A percentile compares a stretch with the other conserved stretches of the same genome.
Conservation (phyloP, 1,284 basidiomycete species). For the Coniferiporia sulphurascens region DNA sequence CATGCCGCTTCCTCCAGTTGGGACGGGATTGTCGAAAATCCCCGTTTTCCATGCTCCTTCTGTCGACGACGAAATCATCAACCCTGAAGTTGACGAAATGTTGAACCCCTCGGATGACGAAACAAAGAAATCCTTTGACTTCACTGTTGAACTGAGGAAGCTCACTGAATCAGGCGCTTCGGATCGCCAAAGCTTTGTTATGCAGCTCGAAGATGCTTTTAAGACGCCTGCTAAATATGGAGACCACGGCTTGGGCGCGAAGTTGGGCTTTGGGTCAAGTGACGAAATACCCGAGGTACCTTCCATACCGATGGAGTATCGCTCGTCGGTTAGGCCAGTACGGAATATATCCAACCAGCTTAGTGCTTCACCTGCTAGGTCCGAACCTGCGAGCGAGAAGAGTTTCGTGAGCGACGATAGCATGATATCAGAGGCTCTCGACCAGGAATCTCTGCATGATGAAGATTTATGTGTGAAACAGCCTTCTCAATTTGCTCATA, state of each 20-base stretch:
- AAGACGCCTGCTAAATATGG: slow-evolving; percentile 65
- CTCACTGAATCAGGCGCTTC: slow-evolving; percentile 67
- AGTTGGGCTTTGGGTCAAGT: slow-evolving; percentile 22
- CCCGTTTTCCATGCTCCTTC: slow-evolving; percentile 44
- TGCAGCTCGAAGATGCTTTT: slow-evolving; percentile 76
- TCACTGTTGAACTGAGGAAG: slow-evolving; percentile 71
- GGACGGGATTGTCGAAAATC: slow-evolving; percentile 20
- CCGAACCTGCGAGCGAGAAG: slow-evolving; percentile 19
- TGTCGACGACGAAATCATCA: slow-evolving; percentile 39
- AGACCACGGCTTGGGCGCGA: slow-evolving; percentile 40
- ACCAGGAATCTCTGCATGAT: not conserved
- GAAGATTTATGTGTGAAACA: slow-evolving; percentile 12
- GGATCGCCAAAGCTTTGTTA: slow-evolving; percentile 73
- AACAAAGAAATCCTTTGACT: slow-evolving; percentile 80
- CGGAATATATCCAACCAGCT: slow-evolving; percentile 24
- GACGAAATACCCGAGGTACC: slow-evolving; percentile 39
- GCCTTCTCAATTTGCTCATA: slow-evolving; percentile 17
- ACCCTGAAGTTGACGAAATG: slow-evolving; percentile 43
- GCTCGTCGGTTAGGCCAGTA: slow-evolving; percentile 22
- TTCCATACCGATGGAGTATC: slow-evolving; percentile 29
- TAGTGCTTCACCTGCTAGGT: slow-evolving; percentile 12
- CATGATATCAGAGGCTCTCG: slow-evolving; percentile 26
- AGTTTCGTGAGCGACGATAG: slow-evolving; percentile 27
- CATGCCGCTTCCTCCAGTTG: slow-evolving; percentile 34
- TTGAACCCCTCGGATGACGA: slow-evolving; percentile 36